Conservation (phyloP, 2,329 filamentous ascomycete genomes). For the Arachnomyces sp. region DNA sequence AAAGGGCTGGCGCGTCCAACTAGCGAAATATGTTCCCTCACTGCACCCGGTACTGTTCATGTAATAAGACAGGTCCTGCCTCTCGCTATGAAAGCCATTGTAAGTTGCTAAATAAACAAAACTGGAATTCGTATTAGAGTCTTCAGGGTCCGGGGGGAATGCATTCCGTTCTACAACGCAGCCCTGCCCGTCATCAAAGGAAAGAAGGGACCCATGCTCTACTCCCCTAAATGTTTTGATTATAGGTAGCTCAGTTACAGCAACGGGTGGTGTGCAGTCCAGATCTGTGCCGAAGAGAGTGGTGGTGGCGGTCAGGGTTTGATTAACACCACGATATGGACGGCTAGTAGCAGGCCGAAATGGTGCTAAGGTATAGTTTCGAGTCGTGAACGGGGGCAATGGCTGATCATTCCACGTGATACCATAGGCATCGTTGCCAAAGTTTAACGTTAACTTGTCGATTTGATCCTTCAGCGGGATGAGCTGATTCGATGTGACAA, state of each 20-base stretch:
- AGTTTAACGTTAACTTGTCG: constrained; percentile 23
- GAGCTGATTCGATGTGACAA: constrained; percentile 17
- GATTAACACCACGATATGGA: neutral
- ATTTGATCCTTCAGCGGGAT: constrained; percentile 23
- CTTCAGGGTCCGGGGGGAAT: no score
- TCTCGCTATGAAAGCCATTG: no score
- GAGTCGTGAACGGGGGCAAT: constrained; percentile 9
- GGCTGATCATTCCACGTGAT: constrained; percentile 23
- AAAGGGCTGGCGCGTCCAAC: no score
- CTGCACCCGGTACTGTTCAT: no score
- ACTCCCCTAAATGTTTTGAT: no score
- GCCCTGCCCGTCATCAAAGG: constrained; percentile 1
- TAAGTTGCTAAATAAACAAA: no score
- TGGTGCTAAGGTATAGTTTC: constrained; percentile 7
- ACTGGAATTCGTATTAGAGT: no score
- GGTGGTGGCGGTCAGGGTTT: constrained; percentile 11
- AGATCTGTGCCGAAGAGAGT: constrained; percentile 25
- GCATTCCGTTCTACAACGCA: constrained; percentile 10
- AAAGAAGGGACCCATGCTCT: no score
- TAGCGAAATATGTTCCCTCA: no score
- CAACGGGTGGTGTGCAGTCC: no score
- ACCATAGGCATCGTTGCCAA: constrained; percentile 40
- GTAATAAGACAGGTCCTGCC: no score
- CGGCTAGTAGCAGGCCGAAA: constrained; percentile 1
- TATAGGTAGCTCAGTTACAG: no score